Percentiles rank a stretch among this genome's conserved stretches.
These are phyloP conservation scores for Paracorniculantispora psalliotae DNA, from an alignment of 2,329 filamentous ascomycete species.

Conservation along the genomic window DNA sequence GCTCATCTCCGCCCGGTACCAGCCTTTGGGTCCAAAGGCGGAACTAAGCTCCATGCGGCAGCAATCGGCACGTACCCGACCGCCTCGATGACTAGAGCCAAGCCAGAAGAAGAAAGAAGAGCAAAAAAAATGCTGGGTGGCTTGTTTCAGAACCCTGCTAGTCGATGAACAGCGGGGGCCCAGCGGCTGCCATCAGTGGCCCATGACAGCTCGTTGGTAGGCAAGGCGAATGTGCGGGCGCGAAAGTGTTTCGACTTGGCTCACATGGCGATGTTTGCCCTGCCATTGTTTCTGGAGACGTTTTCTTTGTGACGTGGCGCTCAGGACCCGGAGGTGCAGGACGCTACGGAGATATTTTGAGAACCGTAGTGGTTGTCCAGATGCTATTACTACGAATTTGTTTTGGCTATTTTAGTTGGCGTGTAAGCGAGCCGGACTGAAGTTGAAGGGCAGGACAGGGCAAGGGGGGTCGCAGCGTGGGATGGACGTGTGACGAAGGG, in stretches of 20 bases:
- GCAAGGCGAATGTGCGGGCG: background rate
- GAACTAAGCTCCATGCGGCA: background rate
- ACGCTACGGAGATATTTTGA: background rate
- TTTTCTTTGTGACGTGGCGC: background rate
- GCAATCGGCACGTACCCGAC: slow-evolving; percentile 2
- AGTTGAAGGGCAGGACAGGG: background rate
- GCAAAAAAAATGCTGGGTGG: background rate
- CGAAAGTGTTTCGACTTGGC: background rate
- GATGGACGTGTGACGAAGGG: too few species aligned
- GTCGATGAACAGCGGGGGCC: slow-evolving; percentile 2
- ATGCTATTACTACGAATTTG: background rate
- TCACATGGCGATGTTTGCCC: background rate
- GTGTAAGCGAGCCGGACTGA: background rate
- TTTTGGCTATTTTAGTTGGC: background rate
- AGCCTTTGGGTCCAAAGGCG: background rate
- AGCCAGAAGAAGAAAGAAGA: background rate
- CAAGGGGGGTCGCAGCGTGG: background rate
- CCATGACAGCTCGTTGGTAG: background rate
- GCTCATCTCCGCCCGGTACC: slow-evolving; percentile 7
- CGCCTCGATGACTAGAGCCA: background rate
- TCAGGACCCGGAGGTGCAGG: background rate
- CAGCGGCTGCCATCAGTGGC: background rate
- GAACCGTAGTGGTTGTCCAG: background rate
- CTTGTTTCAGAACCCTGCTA: slow-evolving; percentile 11
- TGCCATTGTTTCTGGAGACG: background rate